Evolutionary conservation across 768 basidiomycete genomes (phyloP).

Genomic region (Pleurotus citrinopileatus): DNA sequence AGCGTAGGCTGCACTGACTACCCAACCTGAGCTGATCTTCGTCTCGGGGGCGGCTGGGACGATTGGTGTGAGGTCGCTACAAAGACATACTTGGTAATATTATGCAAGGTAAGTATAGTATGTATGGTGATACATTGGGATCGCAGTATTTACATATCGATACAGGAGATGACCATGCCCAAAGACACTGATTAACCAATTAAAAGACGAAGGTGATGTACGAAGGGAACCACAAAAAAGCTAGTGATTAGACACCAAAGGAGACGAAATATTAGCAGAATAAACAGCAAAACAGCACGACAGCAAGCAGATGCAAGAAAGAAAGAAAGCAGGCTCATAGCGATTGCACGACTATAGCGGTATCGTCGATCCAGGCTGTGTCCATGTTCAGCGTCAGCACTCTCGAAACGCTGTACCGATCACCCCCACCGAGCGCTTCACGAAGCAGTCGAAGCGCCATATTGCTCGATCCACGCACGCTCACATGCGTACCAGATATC

Average conservation of each 20-base stretch:
- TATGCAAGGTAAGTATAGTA: too few species aligned
- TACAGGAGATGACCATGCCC: background rate
- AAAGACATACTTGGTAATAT: too few species aligned
- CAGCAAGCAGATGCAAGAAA: background rate
- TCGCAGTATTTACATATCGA: background rate
- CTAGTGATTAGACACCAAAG: background rate
- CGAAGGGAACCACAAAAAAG: background rate
- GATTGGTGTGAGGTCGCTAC: too few species aligned
- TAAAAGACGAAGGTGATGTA: background rate
- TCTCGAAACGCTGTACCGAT: conserved; percentile 49
- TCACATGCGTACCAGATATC: conserved; percentile 10
- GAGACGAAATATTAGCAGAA: conserved; percentile 3
- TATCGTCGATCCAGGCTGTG: conserved; percentile 66
- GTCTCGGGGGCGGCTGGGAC: too few species aligned
- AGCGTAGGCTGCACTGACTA: too few species aligned
- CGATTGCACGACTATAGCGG: conserved; percentile 61
- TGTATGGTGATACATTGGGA: background rate
- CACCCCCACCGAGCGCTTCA: conserved; percentile 55
- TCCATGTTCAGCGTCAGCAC: conserved; percentile 65
- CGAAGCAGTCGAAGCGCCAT: conserved; percentile 59
- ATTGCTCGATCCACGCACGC: conserved; percentile 28
- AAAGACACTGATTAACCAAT: background rate
- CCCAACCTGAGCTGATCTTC: too few species aligned
- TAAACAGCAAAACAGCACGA: background rate
- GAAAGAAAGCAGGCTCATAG: conserved; percentile 29